Base-by-base conservation (phyloP, 495 filamentous ascomycete genomes). In the Hypoxylon perforatum region DNA sequence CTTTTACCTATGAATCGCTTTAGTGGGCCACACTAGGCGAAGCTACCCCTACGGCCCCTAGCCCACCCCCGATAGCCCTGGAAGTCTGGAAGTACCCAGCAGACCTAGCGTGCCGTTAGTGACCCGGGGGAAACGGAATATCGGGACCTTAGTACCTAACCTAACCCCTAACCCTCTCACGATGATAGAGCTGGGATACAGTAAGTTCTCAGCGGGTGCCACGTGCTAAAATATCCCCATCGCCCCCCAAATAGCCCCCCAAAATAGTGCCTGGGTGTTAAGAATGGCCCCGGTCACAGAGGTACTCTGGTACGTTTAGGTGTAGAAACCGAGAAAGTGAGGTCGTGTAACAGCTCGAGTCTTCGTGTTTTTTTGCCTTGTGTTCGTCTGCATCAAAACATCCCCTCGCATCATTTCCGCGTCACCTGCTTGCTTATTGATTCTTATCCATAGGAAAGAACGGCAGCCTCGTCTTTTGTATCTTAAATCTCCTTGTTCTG, bases 351-450 rank as follows among this genome's bases (percentile, higher is more conserved):
- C 59, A 19, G n/a, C 54, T 69, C 49, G 49, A 60, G 56, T 63
- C 44, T 56, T 60, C 11, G 23, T 59, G 36, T 63, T 46, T 33
- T 63, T 53, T 39, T 25, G 42, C 45, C 55, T 35, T 63, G 56
- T 21, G 23, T 44, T 52, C 57, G 9, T 56, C 57, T 67, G 57
- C 52, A 58, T 57, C 57, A 53, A 42, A 69, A 64, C 33, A 69
- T 52, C 56, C 38, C 54, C 61, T 69, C 56, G 66, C 66, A 69
- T 69, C 66, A 64, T 45, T 63, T 54, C 54, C 61, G 56, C 56
- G 56, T 69, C 66, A 69, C 60, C 66, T 69, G 61, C 55, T 63
- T 55, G 57, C 61, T 56, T 64, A 61, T 64, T 39, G n/a, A 63
- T 50, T 54, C 42, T 48, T 38, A 12, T 53, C 46, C 59, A 50